A percentile compares a stretch with the other conserved stretches of the same genome.
phyloP scores from a whole-genome alignment of 306 rosid species.

The Rubus idaeus region DNA sequence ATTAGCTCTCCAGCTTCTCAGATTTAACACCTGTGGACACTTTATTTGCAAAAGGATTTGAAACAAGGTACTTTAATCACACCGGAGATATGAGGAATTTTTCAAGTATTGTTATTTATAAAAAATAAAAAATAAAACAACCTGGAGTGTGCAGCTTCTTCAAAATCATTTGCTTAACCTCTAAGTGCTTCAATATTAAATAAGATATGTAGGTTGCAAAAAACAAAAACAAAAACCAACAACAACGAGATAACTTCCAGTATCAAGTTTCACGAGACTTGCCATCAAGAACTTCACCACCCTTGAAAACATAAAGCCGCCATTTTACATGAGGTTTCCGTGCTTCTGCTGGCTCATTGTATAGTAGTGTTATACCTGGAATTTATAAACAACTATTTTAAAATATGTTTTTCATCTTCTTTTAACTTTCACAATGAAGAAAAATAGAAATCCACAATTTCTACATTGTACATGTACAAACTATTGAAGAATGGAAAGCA shows the following conservation, averaged over 20 bases:
- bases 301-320: conserved; percentile 97
- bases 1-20: not conserved
- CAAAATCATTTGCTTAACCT: too few relatives aligned
- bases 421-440: not conserved
- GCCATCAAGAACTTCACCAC: conserved; percentile 89
- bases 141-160: too few relatives aligned
- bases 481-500: not conserved
- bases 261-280: conserved; percentile 30
- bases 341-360: conserved; percentile 83
- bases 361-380: conserved; percentile 78
- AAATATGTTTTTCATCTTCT: not conserved
- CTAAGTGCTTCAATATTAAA: not conserved
- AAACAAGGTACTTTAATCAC: not conserved
- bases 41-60: not conserved
- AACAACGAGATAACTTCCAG: conserved; percentile 1
- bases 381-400: conserved; percentile 18
- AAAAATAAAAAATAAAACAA: not conserved
- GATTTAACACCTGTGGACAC: not conserved
- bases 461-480: not conserved
- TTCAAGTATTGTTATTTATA: too few relatives aligned
- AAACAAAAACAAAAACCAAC: not conserved
- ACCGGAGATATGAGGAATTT: too few relatives aligned
- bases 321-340: conserved; percentile 81
- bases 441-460: not conserved
- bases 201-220: not conserved